Evolutionary conservation across 305 asterid genomes (phyloP), one percentile per base, ranked within the genome.

Genomic region (Fraxinus greggii): DNA sequence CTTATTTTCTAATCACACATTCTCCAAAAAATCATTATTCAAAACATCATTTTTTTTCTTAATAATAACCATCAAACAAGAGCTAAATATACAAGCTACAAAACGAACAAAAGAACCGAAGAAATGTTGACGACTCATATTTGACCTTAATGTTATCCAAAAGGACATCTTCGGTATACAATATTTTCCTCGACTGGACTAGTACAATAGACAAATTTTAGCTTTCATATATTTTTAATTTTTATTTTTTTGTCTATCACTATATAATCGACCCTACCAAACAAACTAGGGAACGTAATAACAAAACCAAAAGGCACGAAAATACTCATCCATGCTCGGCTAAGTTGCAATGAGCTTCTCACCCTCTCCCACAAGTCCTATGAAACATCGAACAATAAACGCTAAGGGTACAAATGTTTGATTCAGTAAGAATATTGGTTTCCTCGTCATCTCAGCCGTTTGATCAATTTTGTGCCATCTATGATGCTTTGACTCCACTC

Each of bases 401-500:
- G 72, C 33, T 24, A 13, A 8, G 32, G 3, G n/a, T 23, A 26
- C 31, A 8, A 3, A 21, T 23, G 15, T n/a, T 21, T 6, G 26
- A 59, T 59, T 19, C 69, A 6, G 10, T 21, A 59, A 59, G 29
- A 59, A 19, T 59, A 59, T 13, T 56, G 12, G 67, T 56, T 19
- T 59, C 69, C 28, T 15, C 0, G 69, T 88, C 88, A 87, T 74
- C 59, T 77, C 63, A 94, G 74, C 21, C 59, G 89, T 85, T 89
- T 88, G 81, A 97, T 90, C 72, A 85, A 85, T 74, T 88, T 85
- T 31, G 91, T 84, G 19, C 90, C 84, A 59, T 85, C 90, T 12
- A 86, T 21, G 59, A 90, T 88, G 67, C 84, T 87, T 86, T 84
- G 84, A 77, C 84, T 61, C 89, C 90, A 87, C 15, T 76, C 74